phyloP scores from a whole-genome alignment of 139 green algal species.

The Penium margaritaceum region DNA sequence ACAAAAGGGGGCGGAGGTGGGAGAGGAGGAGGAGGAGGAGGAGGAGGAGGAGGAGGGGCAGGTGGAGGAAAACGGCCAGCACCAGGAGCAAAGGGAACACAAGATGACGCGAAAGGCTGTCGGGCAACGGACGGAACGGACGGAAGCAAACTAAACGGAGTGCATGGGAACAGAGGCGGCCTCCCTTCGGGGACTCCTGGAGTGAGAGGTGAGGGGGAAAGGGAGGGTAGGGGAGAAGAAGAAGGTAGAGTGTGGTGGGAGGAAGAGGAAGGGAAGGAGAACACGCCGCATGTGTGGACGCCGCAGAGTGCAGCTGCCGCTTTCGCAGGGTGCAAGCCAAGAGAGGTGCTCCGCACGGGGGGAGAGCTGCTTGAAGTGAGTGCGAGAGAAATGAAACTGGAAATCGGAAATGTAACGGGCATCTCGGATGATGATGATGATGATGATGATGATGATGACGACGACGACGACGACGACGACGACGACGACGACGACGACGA shows the following conservation, averaged over 20 bases:
- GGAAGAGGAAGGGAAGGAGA: conserved; percentile 4
- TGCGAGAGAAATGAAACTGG: conserved; percentile 30
- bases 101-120: neutral
- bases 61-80: neutral
- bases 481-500: neutral
- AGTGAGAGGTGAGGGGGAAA: conserved; percentile 17
- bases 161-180: neutral
- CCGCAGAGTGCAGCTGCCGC: neutral
- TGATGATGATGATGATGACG: neutral
- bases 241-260: neutral
- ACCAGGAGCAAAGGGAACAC: conserved; percentile 2
- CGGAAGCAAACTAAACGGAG: conserved; percentile 4
- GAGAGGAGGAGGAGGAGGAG: conserved; percentile 9
- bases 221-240: conserved; percentile 9
- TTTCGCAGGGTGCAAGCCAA: neutral
- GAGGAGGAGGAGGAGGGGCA: conserved; percentile 5
- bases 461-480: neutral
- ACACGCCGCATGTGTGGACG: conserved; percentile 10
- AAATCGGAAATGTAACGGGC: conserved; percentile 5
- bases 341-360: neutral
- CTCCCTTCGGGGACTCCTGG: neutral
- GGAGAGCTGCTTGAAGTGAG: conserved; percentile 12
- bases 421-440: conserved; percentile 1
- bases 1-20: neutral
- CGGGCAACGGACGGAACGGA: conserved; percentile 4